Evolutionary conservation across 371 early-diverging fungal species (phyloP).

Genomic region (Circinella umbellata): DNA sequence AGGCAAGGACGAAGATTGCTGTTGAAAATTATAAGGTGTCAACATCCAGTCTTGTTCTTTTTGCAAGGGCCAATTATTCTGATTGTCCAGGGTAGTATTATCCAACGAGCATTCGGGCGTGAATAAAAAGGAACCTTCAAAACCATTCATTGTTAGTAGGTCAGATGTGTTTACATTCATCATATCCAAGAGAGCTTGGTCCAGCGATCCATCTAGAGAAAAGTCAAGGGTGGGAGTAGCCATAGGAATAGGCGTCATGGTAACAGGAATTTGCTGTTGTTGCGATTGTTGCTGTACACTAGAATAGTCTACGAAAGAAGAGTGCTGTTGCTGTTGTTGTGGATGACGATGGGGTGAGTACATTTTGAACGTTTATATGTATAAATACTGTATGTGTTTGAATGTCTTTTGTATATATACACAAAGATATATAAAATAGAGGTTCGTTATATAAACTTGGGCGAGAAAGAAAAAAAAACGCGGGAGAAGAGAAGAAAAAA

Average conservation of each 20-base stretch:
- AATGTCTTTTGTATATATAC: no score
- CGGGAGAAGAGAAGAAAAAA: not conserved
- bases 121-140: not conserved
- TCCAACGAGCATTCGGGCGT: not conserved
- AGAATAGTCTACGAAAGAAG: not conserved
- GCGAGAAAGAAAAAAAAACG: not conserved
- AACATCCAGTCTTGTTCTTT: conserved; percentile 5
- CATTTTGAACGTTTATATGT: not conserved
- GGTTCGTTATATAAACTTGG: no score
- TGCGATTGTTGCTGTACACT: not conserved
- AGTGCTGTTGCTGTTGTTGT: not conserved
- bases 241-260: not conserved
- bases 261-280: not conserved
- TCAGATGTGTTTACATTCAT: not conserved
- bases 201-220: not conserved
- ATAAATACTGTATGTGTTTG: no score
- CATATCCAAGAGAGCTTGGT: conserved; percentile 9
- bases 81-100: not conserved
- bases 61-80: not conserved
- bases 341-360: conserved; percentile 9
- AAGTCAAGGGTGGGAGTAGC: not conserved
- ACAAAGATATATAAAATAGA: no score
- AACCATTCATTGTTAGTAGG: not conserved
- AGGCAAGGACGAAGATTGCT: no score
- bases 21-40: not conserved